phyloP scores from a whole-genome alignment of 2,329 filamentous ascomycete genomes.

The Alternaria rosae region DNA sequence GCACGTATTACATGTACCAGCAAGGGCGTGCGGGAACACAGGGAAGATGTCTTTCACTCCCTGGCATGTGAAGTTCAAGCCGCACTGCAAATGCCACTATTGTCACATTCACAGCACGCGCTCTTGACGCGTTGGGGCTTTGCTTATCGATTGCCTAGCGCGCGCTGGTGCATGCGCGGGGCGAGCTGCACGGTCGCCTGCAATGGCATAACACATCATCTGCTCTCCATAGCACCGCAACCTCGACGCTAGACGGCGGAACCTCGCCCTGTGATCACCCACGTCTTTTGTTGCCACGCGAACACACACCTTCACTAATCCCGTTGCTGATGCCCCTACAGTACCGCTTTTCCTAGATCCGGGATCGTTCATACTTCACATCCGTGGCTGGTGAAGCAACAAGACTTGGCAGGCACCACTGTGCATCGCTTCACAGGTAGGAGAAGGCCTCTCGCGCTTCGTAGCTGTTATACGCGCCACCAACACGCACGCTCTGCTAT shows the following conservation, averaged over 20 bases:
- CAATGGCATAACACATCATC: conserved; percentile 39
- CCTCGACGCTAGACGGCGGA: conserved; percentile 22
- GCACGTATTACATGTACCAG: neutral
- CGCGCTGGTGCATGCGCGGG: conserved; percentile 21
- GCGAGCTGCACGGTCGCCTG: conserved; percentile 25
- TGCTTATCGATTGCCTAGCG: conserved; percentile 34
- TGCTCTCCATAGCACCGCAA: conserved; percentile 26
- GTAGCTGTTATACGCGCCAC: conserved; percentile 6
- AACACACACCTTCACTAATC: conserved; percentile 2
- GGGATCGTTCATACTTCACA: neutral
- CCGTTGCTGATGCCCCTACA: conserved; percentile 9
- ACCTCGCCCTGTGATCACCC: conserved; percentile 12
- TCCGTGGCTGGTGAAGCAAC: conserved; percentile 2
- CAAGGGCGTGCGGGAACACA: neutral
- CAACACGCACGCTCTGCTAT: conserved; percentile 16
- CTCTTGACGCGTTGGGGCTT: conserved; percentile 17
- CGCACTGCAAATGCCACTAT: neutral
- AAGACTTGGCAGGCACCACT: conserved; percentile 16
- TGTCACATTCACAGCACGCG: conserved; percentile 9
- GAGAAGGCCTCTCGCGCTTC: conserved; percentile 8
- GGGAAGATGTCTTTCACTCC: neutral
- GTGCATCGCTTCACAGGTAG: neutral
- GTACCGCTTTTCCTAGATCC: neutral
- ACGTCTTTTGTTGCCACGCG: neutral
- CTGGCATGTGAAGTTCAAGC: neutral